These are phyloP conservation scores for Globisporangium abappressorium DNA, from an alignment of 352 stramenopile species.

Conservation along the genomic window DNA sequence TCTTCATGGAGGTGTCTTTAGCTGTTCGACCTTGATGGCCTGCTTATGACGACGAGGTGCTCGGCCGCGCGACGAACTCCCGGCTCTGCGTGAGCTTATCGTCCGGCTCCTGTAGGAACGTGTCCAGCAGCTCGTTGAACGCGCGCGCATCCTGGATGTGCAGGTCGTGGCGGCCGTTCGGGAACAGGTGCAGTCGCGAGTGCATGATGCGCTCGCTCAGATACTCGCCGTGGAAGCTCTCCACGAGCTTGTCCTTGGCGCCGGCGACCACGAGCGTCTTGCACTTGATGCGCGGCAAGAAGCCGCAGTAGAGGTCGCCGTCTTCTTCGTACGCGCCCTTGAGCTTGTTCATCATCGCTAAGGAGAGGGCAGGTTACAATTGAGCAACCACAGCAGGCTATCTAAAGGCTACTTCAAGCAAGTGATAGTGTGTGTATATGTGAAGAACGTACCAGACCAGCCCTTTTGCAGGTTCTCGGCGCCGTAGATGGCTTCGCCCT, in stretches of 20 bases:
- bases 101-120: conserved; percentile 68
- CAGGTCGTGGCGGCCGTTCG: conserved; percentile 55
- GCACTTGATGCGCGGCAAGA: conserved; percentile 68
- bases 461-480: conserved; percentile 47
- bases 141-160: conserved; percentile 39
- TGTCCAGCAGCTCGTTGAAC: conserved; percentile 63
- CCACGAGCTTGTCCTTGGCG: conserved; percentile 59
- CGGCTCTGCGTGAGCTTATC: conserved; percentile 83
- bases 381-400: background rate
- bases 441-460: conserved; percentile 34
- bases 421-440: background rate
- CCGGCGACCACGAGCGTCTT: conserved; percentile 80
- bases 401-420: background rate
- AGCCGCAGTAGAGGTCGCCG: conserved; percentile 70
- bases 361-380: background rate
- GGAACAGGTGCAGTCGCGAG: conserved; percentile 59
- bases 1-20: background rate
- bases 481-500: conserved; percentile 54
- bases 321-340: conserved; percentile 47
- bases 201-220: conserved; percentile 86
- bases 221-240: conserved; percentile 74
- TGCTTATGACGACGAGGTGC: background rate
- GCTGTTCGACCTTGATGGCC: background rate
- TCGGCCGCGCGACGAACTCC: conserved; percentile 63
- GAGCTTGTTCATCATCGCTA: conserved; percentile 58